A percentile compares a stretch with the other conserved stretches of the same genome.
phyloP scores from a whole-genome alignment of 352 stramenopile genomes.

The Pythium aristosporum region DNA sequence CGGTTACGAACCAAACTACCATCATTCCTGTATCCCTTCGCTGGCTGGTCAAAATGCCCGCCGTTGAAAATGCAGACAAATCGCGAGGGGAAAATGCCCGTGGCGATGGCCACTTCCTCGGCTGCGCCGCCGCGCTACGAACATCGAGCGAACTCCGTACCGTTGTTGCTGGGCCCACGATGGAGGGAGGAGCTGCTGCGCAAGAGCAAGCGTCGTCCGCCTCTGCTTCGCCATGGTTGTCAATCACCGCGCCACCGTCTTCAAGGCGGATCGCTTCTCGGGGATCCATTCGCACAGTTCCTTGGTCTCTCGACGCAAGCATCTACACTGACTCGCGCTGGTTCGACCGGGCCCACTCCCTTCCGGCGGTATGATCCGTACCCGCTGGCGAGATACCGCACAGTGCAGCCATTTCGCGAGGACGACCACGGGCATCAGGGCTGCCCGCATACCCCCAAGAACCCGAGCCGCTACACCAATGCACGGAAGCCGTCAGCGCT shows the following conservation, averaged over 20 bases:
- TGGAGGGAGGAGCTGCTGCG: constrained; percentile 10
- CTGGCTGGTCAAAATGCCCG: not conserved
- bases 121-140: not conserved
- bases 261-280: not conserved
- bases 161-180: not conserved
- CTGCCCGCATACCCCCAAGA: constrained; percentile 2
- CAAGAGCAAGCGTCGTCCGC: constrained; percentile 12
- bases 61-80: not conserved
- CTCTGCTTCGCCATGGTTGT: not conserved
- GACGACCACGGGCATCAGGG: not conserved
- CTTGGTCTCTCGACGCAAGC: not conserved
- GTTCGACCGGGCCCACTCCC: not conserved
- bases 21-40: constrained; percentile 18
- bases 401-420: constrained; percentile 13
- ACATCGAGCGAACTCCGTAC: not conserved
- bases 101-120: constrained; percentile 21
- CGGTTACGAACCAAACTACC: not conserved
- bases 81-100: not conserved
- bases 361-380: constrained; percentile 23
- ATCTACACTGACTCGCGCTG: not conserved
- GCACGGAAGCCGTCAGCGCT: not conserved
- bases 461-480: not conserved
- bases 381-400: constrained; percentile 10
- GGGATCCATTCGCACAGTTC: not conserved
- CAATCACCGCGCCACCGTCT: not conserved